Percentiles rank a stretch among this genome's conserved stretches.
Evolutionary conservation across 2,329 filamentous ascomycete species (phyloP).

Genomic region (Elsinoe necatrix): DNA sequence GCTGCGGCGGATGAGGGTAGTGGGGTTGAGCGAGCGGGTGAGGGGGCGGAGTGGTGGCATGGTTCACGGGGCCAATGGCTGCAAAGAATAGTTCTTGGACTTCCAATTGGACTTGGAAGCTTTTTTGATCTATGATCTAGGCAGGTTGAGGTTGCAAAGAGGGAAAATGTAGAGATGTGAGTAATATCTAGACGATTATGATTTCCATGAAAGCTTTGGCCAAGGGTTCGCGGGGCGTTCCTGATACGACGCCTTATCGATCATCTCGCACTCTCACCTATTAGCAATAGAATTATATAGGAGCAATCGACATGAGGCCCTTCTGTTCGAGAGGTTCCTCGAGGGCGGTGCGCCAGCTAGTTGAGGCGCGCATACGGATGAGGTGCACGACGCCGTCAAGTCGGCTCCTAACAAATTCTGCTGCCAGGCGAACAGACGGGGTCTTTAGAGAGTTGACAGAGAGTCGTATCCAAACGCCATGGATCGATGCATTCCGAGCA

Average conservation of each 20-base stretch:
- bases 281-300: no score
- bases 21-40: background rate
- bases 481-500: conserved; percentile 56
- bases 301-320: no score
- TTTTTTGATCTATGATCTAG: background rate
- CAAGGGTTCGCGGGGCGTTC: conserved; percentile 2
- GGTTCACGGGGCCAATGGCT: conserved; percentile 18
- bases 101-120: background rate
- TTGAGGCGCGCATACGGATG: no score
- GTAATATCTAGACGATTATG: conserved; percentile 3
- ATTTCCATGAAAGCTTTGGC: conserved; percentile 7
- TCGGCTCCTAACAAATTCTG: conserved; percentile 5
- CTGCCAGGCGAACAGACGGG: conserved; percentile 41
- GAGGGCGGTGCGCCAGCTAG: no score
- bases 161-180: conserved; percentile 1
- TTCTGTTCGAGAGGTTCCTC: no score
- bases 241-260: background rate
- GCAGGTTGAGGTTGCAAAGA: background rate
- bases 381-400: background rate
- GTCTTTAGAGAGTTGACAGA: conserved; percentile 53
- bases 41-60: conserved; percentile 14
- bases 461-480: conserved; percentile 56
- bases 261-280: no score
- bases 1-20: background rate
- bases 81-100: conserved; percentile 14